A percentile compares a stretch with the other conserved stretches of the same genome.
phyloP scores from a whole-genome alignment of 108 stramenopile species.

The Schizochytrium sp. region DNA sequence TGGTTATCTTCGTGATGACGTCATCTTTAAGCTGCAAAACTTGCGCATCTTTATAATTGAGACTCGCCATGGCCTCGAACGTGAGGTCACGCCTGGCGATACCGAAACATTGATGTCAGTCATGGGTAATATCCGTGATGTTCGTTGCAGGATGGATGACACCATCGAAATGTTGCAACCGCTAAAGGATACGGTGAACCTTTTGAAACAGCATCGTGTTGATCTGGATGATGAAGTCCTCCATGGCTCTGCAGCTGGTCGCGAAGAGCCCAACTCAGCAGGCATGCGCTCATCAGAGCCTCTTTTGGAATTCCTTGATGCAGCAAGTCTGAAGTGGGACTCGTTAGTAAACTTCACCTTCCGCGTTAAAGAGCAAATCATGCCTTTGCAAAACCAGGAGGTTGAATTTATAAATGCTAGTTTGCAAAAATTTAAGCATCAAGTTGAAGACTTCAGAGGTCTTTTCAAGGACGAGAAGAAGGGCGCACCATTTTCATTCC shows the following conservation, averaged over 20 bases:
- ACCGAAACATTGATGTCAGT: slow-evolving; percentile 81
- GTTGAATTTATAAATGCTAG: slow-evolving; percentile 76
- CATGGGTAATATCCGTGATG: slow-evolving; percentile 86
- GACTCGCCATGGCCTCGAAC: slow-evolving; percentile 76
- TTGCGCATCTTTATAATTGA: slow-evolving; percentile 82
- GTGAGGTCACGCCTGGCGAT: slow-evolving; percentile 73
- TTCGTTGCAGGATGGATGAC: slow-evolving; percentile 79
- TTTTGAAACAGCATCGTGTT: slow-evolving; percentile 84
- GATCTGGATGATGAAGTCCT: slow-evolving; percentile 77
- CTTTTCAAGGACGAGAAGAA: slow-evolving; percentile 84
- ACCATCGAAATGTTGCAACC: slow-evolving; percentile 84
- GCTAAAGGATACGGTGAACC: slow-evolving; percentile 79
- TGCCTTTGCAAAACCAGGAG: slow-evolving; percentile 86
- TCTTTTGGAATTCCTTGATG: slow-evolving; percentile 85
- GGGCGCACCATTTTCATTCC: slow-evolving; percentile 85
- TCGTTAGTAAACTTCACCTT: slow-evolving; percentile 84
- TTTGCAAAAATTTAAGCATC: slow-evolving; percentile 68
- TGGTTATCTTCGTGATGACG: slow-evolving; percentile 73
- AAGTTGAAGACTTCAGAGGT: slow-evolving; percentile 80
- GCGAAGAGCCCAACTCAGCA: background rate
- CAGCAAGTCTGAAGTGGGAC: slow-evolving; percentile 86
- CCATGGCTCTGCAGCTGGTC: slow-evolving; percentile 9
- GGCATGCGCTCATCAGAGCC: background rate
- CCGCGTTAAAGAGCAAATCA: slow-evolving; percentile 87
- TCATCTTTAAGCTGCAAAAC: slow-evolving; percentile 75